Evolutionary conservation across 2,329 filamentous ascomycete species (phyloP).

Genomic region (Botrytis fragariae): DNA sequence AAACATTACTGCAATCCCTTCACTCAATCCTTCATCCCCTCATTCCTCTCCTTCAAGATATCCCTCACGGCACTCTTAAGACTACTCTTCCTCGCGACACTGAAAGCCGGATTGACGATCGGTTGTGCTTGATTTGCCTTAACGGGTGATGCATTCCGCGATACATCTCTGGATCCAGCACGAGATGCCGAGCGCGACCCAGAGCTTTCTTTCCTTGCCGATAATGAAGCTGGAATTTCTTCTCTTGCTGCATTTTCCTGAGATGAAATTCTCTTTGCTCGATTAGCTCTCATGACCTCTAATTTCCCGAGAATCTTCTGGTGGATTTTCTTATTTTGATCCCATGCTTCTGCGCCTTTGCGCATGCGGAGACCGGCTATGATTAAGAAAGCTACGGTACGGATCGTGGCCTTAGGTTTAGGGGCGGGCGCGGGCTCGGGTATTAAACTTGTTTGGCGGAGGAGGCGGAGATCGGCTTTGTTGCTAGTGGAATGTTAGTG

Average conservation of each 20-base stretch:
- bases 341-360: conserved; percentile 49
- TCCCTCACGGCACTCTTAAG: conserved; percentile 14
- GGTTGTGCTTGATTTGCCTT: conserved; percentile 11
- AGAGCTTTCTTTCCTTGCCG: background rate
- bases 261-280: background rate
- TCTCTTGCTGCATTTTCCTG: conserved; percentile 5
- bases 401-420: conserved; percentile 39
- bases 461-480: conserved; percentile 81
- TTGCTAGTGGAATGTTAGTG: conserved; percentile 60
- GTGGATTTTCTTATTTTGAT: conserved; percentile 47
- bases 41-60: conserved; percentile 2
- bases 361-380: conserved; percentile 52
- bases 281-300: conserved; percentile 29
- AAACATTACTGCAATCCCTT: background rate
- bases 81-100: background rate
- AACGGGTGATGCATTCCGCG: conserved; percentile 5
- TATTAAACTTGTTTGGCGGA: conserved; percentile 75
- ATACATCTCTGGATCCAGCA: background rate
- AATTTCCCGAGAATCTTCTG: conserved; percentile 34
- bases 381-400: conserved; percentile 48
- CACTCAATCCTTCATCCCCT: background rate
- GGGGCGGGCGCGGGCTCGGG: background rate
- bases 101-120: conserved; percentile 5
- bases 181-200: background rate
- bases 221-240: background rate